Evolutionary conservation across 2,329 filamentous ascomycete species (phyloP).

Genomic region (Cordyceps javanica): DNA sequence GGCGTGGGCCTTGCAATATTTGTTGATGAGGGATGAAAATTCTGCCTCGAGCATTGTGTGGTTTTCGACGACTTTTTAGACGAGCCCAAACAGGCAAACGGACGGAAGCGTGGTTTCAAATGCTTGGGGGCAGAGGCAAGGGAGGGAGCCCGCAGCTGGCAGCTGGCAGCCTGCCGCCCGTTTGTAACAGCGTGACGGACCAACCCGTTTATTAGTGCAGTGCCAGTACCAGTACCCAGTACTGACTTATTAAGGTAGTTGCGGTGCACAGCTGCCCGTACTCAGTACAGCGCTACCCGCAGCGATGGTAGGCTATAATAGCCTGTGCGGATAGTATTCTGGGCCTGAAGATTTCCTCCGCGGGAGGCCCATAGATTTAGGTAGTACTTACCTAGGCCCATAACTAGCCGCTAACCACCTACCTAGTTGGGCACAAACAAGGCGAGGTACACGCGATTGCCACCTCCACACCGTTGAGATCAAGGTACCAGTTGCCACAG

Average conservation of each 20-base stretch:
- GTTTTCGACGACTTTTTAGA: not conserved
- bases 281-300: too few species aligned
- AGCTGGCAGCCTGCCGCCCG: too few species aligned
- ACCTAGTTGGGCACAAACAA: not conserved
- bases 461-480: slow-evolving; percentile 2
- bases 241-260: too few species aligned
- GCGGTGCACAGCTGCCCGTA: too few species aligned
- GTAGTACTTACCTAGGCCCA: too few species aligned
- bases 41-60: not conserved
- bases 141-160: too few species aligned
- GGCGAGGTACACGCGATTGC: not conserved
- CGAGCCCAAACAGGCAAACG: not conserved
- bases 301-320: too few species aligned
- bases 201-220: too few species aligned
- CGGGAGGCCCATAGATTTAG: slow-evolving; percentile 7
- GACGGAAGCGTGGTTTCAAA: not conserved
- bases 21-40: not conserved
- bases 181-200: too few species aligned
- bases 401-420: slow-evolving; percentile 2
- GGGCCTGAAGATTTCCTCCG: not conserved
- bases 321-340: too few species aligned
- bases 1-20: not conserved
- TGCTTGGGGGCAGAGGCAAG: too few species aligned
- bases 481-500: not conserved
- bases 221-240: too few species aligned